Evolutionary conservation across 768 basidiomycete genomes (phyloP), one percentile per base, ranked within the genome.

Genomic region (Sutorius australiensis): DNA sequence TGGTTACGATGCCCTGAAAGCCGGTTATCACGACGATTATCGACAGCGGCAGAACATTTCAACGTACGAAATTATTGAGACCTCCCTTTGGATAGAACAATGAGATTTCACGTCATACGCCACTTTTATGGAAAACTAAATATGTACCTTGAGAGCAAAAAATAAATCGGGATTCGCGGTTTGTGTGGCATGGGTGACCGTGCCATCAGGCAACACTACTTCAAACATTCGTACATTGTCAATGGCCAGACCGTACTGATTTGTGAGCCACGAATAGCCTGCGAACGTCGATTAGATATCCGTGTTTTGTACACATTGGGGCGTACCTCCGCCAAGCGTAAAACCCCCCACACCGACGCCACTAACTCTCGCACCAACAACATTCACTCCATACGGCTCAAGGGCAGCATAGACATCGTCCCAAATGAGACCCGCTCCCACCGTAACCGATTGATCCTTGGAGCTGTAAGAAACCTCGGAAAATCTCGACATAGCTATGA

Each of bases 261-360:
- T 84, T 0, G 80, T 80, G 47, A 75, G 69, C 78, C 79, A 86
- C 7, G 60, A 62, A 14, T 55, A 46, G 3, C 61, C 61, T 61
- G 36, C 10, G 9, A 14, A 33, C 4, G 3, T 8, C 5, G 31
- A 36, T 36, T 2, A 48, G 14, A 1, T 19, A 31, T 12, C 14
- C 17, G 7, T 10, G 0, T 2, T 24, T 46, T 8, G 2, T 14
- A 34, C 17, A 33, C 8, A 0, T 21, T 36, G 8, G 14, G 30
- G 36, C 45, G 9, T 30, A 75, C 75, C 82, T 75, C 83, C 83
- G 2, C 83, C 82, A 0, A 84, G 72, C 2, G 71, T 73, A 47
- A 82, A 74, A 0, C 82, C 81, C 12, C 75, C 82, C 1, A 83
- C 80, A n/a, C 83, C 82, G 5, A 82, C 75, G 11, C 82, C 83